Evolutionary conservation across 352 stramenopile species (phyloP).

Genomic region (Pythium aristosporum): DNA sequence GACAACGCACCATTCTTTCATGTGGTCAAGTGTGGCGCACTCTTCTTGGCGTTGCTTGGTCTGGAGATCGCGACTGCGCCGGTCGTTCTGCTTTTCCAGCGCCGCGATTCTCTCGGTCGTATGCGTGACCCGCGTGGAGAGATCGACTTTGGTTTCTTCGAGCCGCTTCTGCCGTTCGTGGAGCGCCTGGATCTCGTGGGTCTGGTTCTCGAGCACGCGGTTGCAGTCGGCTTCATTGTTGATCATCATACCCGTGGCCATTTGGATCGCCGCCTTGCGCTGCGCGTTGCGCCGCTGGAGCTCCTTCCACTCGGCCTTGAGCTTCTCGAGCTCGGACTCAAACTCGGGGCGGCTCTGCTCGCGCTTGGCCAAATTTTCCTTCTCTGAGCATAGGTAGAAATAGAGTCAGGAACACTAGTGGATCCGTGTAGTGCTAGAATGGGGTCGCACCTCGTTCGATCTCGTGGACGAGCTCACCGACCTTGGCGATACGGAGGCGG

Average conservation of each 20-base stretch:
- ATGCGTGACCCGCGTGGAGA: slow-evolving; percentile 64
- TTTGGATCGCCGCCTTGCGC: slow-evolving; percentile 68
- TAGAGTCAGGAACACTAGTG: too few relatives aligned
- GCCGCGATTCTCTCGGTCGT: slow-evolving; percentile 53
- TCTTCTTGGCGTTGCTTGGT: slow-evolving; percentile 76
- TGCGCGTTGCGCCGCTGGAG: slow-evolving; percentile 72
- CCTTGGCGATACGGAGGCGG: slow-evolving; percentile 31
- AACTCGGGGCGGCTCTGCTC: slow-evolving; percentile 37
- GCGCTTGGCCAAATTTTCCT: slow-evolving; percentile 45
- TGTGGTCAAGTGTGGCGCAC: slow-evolving; percentile 63
- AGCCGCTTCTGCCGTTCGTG: slow-evolving; percentile 64
- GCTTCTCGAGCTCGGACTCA: slow-evolving; percentile 47
- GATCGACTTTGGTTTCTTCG: slow-evolving; percentile 73
- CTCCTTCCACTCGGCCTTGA: slow-evolving; percentile 64
- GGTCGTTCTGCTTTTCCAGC: slow-evolving; percentile 64
- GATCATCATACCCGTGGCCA: slow-evolving; percentile 66
- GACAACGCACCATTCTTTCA: slow-evolving; percentile 62
- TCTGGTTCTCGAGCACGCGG: slow-evolving; percentile 71
- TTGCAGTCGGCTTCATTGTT: slow-evolving; percentile 81
- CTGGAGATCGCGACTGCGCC: slow-evolving; percentile 64
- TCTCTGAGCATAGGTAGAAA: slow-evolving; percentile 28
- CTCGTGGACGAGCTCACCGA: slow-evolving; percentile 43
- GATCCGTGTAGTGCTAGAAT: too few relatives aligned
- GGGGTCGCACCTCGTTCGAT: slow-evolving; percentile 38
- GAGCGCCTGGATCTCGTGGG: slow-evolving; percentile 69